phyloP scores from a whole-genome alignment of 495 filamentous ascomycete species.

The Viridothelium virens region DNA sequence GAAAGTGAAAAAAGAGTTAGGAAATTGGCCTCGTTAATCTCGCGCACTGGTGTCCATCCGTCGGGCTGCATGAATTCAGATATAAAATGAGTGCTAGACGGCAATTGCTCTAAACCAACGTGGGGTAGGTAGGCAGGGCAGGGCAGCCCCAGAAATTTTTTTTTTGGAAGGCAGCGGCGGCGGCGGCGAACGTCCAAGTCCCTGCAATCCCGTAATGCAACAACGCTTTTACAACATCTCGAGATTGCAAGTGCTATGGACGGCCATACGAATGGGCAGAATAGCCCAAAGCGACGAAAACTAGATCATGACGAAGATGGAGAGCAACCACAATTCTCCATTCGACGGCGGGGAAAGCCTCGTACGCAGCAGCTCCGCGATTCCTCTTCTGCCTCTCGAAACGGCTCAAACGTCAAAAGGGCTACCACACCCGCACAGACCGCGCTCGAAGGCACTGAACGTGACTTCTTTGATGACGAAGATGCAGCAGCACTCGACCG shows the following conservation, averaged over 20 bases:
- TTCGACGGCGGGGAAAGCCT: slow-evolving; percentile 5
- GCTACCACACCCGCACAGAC: slow-evolving; percentile 24
- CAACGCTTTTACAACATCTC: neutral
- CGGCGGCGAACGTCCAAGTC: neutral
- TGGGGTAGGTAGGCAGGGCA: neutral
- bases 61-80: neutral
- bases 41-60: neutral
- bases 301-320: neutral
- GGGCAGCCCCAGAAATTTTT: too few relatives aligned
- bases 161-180: neutral
- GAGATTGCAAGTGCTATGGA: neutral
- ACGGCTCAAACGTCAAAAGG: slow-evolving; percentile 16
- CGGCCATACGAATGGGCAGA: neutral
- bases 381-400: slow-evolving; percentile 12
- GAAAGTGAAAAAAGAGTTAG: neutral
- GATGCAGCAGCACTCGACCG: slow-evolving; percentile 67
- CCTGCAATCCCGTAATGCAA: neutral
- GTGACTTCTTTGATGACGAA: slow-evolving; percentile 41
- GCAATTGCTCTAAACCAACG: neutral
- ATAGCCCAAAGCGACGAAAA: neutral
- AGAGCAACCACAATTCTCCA: slow-evolving; percentile 8
- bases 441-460: slow-evolving; percentile 32
- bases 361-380: slow-evolving; percentile 8
- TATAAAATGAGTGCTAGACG: neutral
- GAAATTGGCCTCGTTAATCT: neutral